Conservation (phyloP, 257 asterid genomes). For the Thymus mandschuricus region DNA sequence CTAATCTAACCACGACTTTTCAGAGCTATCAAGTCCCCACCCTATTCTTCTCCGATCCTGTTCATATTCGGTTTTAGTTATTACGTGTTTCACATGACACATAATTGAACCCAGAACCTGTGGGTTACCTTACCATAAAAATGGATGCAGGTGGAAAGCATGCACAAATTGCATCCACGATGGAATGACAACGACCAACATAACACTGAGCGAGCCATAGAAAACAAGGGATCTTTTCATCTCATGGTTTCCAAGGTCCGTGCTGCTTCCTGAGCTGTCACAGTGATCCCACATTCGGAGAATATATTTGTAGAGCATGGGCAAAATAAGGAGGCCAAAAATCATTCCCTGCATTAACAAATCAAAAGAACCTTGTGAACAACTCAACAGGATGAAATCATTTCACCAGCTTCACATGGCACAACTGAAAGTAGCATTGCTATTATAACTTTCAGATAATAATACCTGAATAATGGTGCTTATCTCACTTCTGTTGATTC, state of each 20-base stretch:
- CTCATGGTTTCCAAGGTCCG: conserved; percentile 45
- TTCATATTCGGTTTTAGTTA: too few relatives aligned
- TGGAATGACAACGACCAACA: conserved; percentile 64
- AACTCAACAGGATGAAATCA: not conserved
- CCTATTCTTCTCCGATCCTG: too few relatives aligned
- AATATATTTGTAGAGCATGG: conserved; percentile 55
- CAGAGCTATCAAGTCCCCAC: not conserved
- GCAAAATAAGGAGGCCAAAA: conserved; percentile 77
- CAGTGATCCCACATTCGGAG: conserved; percentile 48
- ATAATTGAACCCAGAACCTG: not conserved
- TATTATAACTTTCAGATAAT: conserved; percentile 22
- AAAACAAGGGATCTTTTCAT: conserved; percentile 62
- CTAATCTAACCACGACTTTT: conserved; percentile 2
- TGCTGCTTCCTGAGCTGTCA: conserved; percentile 36
- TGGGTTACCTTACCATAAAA: conserved; percentile 54
- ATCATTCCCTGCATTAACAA: conserved; percentile 64
- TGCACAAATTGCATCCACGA: conserved; percentile 94
- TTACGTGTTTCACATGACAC: not conserved
- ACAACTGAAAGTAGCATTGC: not conserved
- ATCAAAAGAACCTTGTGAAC: conserved; percentile 23
- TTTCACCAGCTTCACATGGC: conserved; percentile 18
- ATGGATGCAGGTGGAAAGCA: conserved; percentile 69
- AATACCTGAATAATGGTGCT: conserved; percentile 86
- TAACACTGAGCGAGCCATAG: conserved; percentile 49
- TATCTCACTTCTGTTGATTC: conserved; percentile 72